phyloP scores from a whole-genome alignment of 768 basidiomycete species.

The Termitomyces eurrhizus region DNA sequence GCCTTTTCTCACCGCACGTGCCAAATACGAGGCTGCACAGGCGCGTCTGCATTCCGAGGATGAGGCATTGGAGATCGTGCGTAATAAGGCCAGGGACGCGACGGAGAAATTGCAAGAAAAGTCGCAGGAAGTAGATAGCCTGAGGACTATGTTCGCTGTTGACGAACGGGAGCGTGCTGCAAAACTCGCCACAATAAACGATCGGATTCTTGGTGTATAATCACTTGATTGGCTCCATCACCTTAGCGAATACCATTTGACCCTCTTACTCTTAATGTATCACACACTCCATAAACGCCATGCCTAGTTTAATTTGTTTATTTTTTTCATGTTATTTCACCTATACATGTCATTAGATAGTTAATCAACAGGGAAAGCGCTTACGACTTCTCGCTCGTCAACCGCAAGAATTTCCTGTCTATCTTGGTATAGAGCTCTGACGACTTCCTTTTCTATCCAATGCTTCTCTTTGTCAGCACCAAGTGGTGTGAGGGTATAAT shows the following conservation, averaged over 20 bases:
- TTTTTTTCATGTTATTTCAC: conserved; percentile 2
- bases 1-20: conserved; percentile 57
- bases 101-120: no score
- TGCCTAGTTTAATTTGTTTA: neutral
- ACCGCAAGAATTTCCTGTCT: conserved; percentile 46
- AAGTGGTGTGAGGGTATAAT: conserved; percentile 75
- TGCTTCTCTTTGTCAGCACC: conserved; percentile 26
- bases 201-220: conserved; percentile 12
- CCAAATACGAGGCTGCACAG: conserved; percentile 50
- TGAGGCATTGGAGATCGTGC: no score
- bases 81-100: no score
- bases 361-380: conserved; percentile 27
- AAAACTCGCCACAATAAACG: conserved; percentile 41
- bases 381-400: conserved; percentile 43
- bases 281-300: neutral
- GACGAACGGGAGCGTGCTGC: conserved; percentile 68
- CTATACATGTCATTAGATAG: conserved; percentile 8
- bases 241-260: neutral
- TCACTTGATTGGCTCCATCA: no score
- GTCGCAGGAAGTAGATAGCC: no score
- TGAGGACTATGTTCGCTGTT: conserved; percentile 25
- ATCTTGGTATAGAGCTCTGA: conserved; percentile 62
- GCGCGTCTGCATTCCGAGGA: conserved; percentile 41
- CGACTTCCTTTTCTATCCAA: conserved; percentile 62
- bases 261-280: neutral